Evolutionary conservation across 2,329 filamentous ascomycete genomes (phyloP), one percentile per base, ranked within the genome.

Genomic region (Emmonsia crescens): DNA sequence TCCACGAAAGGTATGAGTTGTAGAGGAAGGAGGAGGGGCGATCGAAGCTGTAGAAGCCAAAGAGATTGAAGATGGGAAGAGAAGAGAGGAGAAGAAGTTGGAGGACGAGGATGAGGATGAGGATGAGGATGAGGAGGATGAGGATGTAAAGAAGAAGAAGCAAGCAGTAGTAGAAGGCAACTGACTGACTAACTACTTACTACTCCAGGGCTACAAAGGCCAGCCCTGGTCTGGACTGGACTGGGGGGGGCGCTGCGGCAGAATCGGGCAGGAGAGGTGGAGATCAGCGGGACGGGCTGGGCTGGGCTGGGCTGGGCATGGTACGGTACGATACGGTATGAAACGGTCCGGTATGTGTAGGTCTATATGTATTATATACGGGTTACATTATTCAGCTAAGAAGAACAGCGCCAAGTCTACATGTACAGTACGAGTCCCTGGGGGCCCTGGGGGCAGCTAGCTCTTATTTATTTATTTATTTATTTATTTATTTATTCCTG

Each of bases 61-160:
- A 16, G 9, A 10, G 3, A 52, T 10, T 31, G 52, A 5, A 5
- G 29, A 6, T 10, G 24, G 48, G 16, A 51, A 4, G 1, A 21
- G 19, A n/a, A 10, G 6, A 46, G 19, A 21, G 52, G 12, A 38
- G 4, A 24, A 14, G 52, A 40, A 55, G 33, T 21, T 36, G n/a
- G n/a, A 31, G 61, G 61, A 63, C 59, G 59, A 51, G 60, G 55
- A 60, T 65, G 27, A 62, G 57, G 54, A 54, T 56, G 29, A 60
- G 16, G 61, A 49, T 44, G 57, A 62, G 61, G 57, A 40, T 46
- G 60, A 65, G 48, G 54, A 46, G 36, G 63, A 62, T 52, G 12
- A 52, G 14, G 5, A 52, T 6, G 12, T 10, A 8, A 65, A 58
- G 59, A 59, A 66, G 62, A 65, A 42, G 38, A 60, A 63, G 64